These are phyloP conservation scores for Xylaria multiplex DNA, from an alignment of 2,329 filamentous ascomycete species.

Conservation along the genomic window DNA sequence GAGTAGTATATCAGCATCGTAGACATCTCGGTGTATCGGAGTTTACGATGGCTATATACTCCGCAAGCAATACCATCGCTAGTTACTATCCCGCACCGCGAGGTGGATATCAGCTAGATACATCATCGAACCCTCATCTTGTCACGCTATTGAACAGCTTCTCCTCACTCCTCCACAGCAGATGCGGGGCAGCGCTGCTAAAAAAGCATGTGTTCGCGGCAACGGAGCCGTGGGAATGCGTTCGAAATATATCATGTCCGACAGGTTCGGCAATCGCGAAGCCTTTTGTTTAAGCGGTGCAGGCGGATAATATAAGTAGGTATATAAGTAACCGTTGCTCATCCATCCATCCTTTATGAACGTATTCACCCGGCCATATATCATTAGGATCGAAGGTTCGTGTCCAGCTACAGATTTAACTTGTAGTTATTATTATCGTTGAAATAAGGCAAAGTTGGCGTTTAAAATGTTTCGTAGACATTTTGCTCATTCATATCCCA, in stretches of 20 bases:
- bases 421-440: too few relatives aligned
- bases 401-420: too few relatives aligned
- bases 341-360: too few relatives aligned
- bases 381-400: too few relatives aligned
- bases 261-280: too few relatives aligned
- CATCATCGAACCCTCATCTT: conserved; percentile 4
- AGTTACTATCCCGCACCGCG: conserved; percentile 26
- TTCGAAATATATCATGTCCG: neutral
- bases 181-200: conserved; percentile 21
- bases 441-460: too few relatives aligned
- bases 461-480: too few relatives aligned
- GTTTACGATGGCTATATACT: conserved; percentile 3
- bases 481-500: too few relatives aligned
- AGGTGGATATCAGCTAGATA: conserved; percentile 13
- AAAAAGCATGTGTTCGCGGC: neutral
- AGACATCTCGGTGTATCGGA: neutral
- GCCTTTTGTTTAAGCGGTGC: too few relatives aligned
- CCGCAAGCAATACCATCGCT: conserved; percentile 19
- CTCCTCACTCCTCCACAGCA: conserved; percentile 29
- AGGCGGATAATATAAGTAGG: neutral
- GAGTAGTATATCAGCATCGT: neutral
- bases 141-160: conserved; percentile 1
- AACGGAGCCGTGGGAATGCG: neutral
- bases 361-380: too few relatives aligned
- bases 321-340: neutral